phyloP scores from a whole-genome alignment of 345 rosid genomes.

The Linum tenue region DNA sequence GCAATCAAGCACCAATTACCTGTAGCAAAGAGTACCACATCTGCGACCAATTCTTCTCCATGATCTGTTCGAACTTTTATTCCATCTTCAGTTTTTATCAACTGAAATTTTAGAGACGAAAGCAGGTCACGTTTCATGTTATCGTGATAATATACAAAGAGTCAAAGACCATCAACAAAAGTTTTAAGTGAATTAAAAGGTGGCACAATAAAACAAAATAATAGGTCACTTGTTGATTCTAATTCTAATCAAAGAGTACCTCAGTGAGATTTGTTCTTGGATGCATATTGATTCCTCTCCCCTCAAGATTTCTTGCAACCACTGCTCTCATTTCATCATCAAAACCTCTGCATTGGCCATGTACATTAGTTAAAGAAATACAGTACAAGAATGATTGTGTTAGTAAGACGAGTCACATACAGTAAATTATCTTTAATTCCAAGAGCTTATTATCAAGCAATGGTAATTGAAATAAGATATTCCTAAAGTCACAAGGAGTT shows the following conservation, averaged over 20 bases:
- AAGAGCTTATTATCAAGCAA: no score
- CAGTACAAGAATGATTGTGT: background rate
- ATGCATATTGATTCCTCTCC: slow-evolving; percentile 82
- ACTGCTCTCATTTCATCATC: slow-evolving; percentile 97
- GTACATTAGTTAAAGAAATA: background rate
- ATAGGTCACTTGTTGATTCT: background rate
- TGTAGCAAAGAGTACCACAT: slow-evolving; percentile 97
- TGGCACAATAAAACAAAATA: background rate
- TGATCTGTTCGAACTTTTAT: slow-evolving; percentile 77
- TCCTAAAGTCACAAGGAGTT: no score
- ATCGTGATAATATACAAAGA: slow-evolving; percentile 5
- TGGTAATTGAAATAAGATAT: no score
- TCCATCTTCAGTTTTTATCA: slow-evolving; percentile 67
- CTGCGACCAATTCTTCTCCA: slow-evolving; percentile 77
- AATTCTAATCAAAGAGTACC: slow-evolving; percentile 29
- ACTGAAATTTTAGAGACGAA: slow-evolving; percentile 35
- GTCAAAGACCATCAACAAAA: background rate
- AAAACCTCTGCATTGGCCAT: slow-evolving; percentile 54
- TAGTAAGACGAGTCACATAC: no score
- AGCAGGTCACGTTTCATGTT: background rate
- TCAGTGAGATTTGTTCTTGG: slow-evolving; percentile 66
- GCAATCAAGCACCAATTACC: slow-evolving; percentile 33
- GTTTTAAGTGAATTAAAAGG: no score
- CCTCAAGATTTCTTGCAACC: slow-evolving; percentile 94
- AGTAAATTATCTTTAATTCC: no score